Evolutionary conservation across 2,329 filamentous ascomycete genomes (phyloP), one percentile per base, ranked within the genome.

Genomic region (Pseudogymnoascus pannorum): DNA sequence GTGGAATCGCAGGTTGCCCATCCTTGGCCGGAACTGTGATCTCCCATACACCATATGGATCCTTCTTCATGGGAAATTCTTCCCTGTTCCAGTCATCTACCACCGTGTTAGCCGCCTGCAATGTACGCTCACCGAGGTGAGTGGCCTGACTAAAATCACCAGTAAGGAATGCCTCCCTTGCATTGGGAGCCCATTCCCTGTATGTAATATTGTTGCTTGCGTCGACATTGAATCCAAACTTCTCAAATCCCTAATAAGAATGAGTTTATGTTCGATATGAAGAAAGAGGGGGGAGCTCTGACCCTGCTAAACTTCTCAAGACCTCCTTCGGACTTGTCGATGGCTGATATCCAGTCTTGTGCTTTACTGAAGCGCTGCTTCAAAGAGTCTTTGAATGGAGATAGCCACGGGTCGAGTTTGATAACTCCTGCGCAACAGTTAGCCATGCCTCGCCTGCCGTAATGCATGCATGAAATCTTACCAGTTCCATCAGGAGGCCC

Each of bases 171-270:
- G 94, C 94, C 70, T 89, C 81, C 40, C 85, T 79, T 60, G 92
- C 93, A 78, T 92, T 95, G 24, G 94, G 92, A 1, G 94, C 94
- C 94, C 94, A 99, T 81, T 99, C 94, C 68, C 91, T 84, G 75
- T 99, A 99, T 62, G 82, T 80, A 67, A 99, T 91, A 74, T 92
- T 92, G 73, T 91, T 91, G 70, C 96, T 86, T 60, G 84, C 78
- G 71, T 87, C 82, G 63, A 94, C 87, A 67, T 90, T 91, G 75
- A 99, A 85, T 61, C 94, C 94, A 71, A 89, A 96, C 65, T 82
- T 87, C 71, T 97, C 91, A 65, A 85, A 88, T 48, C 94, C 93
- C 91, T 95, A 66, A 36, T 58, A 61, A 58, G 65, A 58, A 61
- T 64, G 61, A 54, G 40, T 40, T 68, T 58, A 65, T 54, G 65